Base-by-base conservation (phyloP, 495 filamentous ascomycete genomes). In the Daldinia loculata region DNA sequence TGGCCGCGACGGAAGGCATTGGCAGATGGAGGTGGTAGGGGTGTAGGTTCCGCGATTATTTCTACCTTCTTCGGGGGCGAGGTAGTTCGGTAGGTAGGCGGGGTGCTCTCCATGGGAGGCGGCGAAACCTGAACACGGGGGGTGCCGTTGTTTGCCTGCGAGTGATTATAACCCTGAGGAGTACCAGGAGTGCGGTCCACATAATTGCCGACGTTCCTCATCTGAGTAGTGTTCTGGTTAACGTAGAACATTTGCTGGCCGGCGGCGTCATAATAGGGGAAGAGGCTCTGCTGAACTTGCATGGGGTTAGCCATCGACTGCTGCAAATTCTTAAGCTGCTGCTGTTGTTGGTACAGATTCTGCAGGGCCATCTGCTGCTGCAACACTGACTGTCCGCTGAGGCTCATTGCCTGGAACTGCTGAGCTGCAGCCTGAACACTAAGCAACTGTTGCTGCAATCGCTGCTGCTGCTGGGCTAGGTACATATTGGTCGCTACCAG, bases 1-100 rank as follows among this genome's bases (percentile, higher is more conserved):
- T 98, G 94, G 32, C 92, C 91, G 63, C 93, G 92, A 61, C 94
- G 94, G 82, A 97, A 97, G 15, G 93, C 91, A 71, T 91, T 93
- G 38, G 89, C 88, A 56, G 92, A 93, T 63, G 92, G 92, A 3
- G 91, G 92, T 34, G 93, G 92, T 41, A 95, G 85, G 6, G 92
- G 91, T 51, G 85, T 83, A 14, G 89, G 85, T 51, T 94, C 91
- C 85, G 88, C 62, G 80, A 89, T 69, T 80, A 86, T 67, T 80
- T 88, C 80, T 56, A 66, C 74, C 30, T 89, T 86, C 79, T 90
- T 91, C 2, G 91, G 92, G 55, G 93, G 92, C 38, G 92, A 90
- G 61, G 86, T 84, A 67, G 86, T 87, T 76, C 88, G 87, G 66
- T 79, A 81, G 45, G 78, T 72, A 45, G 82, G 82, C 15, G 85